These are phyloP conservation scores for Colletotrichum tropicale DNA, from an alignment of 2,329 filamentous ascomycete species.

Conservation along the genomic window DNA sequence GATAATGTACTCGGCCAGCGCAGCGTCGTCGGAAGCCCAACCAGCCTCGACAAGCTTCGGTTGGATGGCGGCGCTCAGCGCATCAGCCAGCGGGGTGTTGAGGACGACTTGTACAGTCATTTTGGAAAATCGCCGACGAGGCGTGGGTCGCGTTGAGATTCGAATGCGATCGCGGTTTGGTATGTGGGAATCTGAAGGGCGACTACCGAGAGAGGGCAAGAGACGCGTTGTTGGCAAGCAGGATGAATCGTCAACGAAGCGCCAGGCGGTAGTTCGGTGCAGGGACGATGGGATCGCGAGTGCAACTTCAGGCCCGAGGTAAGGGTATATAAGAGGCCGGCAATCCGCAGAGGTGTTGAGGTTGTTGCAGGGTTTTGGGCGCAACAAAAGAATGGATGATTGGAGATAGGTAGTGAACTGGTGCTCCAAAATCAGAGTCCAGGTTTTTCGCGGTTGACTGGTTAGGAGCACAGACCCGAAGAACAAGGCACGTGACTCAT, in stretches of 20 bases:
- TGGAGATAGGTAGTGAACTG: neutral
- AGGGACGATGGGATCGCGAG: neutral
- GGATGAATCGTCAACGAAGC: neutral
- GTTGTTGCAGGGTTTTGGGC: neutral
- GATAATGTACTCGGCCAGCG: slow-evolving; percentile 94
- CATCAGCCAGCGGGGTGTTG: slow-evolving; percentile 83
- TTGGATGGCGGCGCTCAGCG: slow-evolving; percentile 82
- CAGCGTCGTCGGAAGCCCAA: slow-evolving; percentile 86
- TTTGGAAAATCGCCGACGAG: slow-evolving; percentile 29
- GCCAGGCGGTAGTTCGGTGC: neutral
- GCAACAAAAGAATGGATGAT: slow-evolving; percentile 12
- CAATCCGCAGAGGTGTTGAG: neutral
- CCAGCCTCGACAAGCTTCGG: slow-evolving; percentile 92
- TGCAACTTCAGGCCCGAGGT: neutral
- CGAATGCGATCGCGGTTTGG: neutral
- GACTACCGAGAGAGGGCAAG: neutral
- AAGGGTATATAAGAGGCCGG: slow-evolving; percentile 6
- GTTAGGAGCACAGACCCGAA: neutral
- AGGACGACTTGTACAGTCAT: slow-evolving; percentile 82
- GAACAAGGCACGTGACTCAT: neutral
- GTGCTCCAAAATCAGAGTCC: neutral
- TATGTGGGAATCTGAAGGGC: neutral
- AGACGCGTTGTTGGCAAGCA: slow-evolving; percentile 6
- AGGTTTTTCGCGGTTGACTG: neutral
- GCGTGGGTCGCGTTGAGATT: neutral